Percentiles rank a stretch among this genome's conserved stretches.
Conservation (phyloP, 129 eudicot genomes). For the Helianthus tuberosus region DNA sequence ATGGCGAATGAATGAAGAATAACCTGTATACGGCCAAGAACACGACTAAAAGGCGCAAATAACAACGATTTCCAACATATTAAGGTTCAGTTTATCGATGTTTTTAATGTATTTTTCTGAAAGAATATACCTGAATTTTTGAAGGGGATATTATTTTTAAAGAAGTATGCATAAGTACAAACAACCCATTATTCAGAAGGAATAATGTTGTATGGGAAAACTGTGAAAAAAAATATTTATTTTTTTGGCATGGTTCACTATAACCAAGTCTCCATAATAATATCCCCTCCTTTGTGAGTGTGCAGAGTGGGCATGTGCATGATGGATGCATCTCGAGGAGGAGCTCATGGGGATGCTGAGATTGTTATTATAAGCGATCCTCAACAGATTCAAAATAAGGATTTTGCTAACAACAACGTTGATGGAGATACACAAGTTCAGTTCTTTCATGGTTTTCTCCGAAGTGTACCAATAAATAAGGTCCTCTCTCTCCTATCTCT, state of each 20-base stretch:
- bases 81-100: constrained; percentile 33
- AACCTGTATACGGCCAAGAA: constrained; percentile 17
- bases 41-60: constrained; percentile 14
- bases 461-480: constrained; percentile 42
- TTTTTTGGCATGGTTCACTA: constrained; percentile 12
- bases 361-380: constrained; percentile 29
- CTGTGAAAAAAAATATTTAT: not conserved
- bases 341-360: constrained; percentile 35
- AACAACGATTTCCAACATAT: constrained; percentile 36
- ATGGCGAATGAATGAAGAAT: constrained; percentile 25
- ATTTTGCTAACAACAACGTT: constrained; percentile 21
- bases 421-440: constrained; percentile 19
- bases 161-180: constrained; percentile 20
- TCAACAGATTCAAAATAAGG: constrained; percentile 31
- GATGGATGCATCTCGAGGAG: constrained; percentile 72
- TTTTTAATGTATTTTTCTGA: constrained; percentile 9
- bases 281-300: constrained; percentile 15
- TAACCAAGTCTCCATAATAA: constrained; percentile 25
- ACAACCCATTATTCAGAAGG: constrained; percentile 34
- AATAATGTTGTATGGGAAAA: constrained; percentile 13
- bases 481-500: constrained; percentile 21
- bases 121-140: constrained; percentile 25
- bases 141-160: constrained; percentile 25
- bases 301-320: constrained; percentile 52
- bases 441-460: constrained; percentile 34